phyloP scores from a whole-genome alignment of 192 early-diverging fungal genomes.

The Cetraspora pellucida region DNA sequence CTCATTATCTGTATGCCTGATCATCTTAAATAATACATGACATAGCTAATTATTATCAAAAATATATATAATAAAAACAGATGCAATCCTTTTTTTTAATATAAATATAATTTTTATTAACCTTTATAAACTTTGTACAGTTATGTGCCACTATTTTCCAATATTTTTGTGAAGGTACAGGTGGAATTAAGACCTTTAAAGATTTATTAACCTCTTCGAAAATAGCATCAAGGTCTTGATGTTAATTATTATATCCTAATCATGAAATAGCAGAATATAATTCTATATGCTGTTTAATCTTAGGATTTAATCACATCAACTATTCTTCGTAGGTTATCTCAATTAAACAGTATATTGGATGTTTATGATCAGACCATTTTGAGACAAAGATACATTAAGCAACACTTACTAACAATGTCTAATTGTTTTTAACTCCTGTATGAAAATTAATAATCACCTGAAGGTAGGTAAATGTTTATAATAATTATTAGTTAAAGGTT shows the following conservation, averaged over 20 bases:
- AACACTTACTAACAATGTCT: not conserved
- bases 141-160: not conserved
- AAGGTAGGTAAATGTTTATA: not conserved
- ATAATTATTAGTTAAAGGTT: not conserved
- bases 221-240: too few species aligned
- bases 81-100: too few species aligned
- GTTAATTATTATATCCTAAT: too few species aligned
- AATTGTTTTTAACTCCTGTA: not conserved
- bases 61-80: too few species aligned
- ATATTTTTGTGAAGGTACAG: too few species aligned
- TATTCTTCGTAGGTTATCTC: too few species aligned
- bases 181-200: too few species aligned
- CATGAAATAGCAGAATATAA: too few species aligned
- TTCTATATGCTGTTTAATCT: not conserved
- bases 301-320: not conserved
- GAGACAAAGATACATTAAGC: not conserved
- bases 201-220: too few species aligned
- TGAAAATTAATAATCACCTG: too few species aligned
- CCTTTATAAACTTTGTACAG: not conserved
- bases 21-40: not conserved
- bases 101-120: not conserved
- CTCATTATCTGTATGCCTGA: too few species aligned
- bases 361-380: not conserved
- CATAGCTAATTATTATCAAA: not conserved
- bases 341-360: slow-evolving; percentile 19